Evolutionary conservation across 129 eudicot genomes (phyloP).

Genomic region (Ambrosia artemisiifolia): DNA sequence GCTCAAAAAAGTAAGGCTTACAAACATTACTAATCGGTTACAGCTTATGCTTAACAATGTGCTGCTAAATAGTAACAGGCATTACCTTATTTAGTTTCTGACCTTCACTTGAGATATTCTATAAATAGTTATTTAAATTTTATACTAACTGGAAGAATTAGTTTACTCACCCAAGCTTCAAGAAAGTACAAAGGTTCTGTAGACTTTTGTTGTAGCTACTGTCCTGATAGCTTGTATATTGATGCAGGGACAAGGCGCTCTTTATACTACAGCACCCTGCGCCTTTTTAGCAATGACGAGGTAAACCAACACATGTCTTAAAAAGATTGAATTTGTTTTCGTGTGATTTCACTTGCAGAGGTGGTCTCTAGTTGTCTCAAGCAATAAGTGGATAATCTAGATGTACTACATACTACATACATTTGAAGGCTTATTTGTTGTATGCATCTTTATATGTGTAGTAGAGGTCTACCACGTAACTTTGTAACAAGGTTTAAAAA

Average conservation of each 20-base stretch:
- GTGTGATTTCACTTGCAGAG: constrained; percentile 8
- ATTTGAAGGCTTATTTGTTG: constrained; percentile 3
- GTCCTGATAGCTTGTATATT: constrained; percentile 12
- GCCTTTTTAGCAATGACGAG: constrained; percentile 70
- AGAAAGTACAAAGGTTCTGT: constrained; percentile 5
- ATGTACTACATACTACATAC: too few species aligned
- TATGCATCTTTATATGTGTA: constrained; percentile 1
- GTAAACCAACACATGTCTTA: constrained; percentile 33
- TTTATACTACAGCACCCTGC: constrained; percentile 67
- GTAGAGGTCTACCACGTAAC: neutral
- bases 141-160: neutral
- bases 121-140: neutral
- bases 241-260: constrained; percentile 81
- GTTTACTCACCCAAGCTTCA: neutral
- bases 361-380: neutral
- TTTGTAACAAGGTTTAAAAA: too few species aligned
- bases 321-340: neutral
- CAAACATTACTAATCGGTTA: neutral
- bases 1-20: constrained; percentile 58
- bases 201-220: neutral
- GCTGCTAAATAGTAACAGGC: neutral
- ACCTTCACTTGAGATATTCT: neutral
- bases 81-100: constrained; percentile 3
- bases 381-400: constrained; percentile 4
- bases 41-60: constrained; percentile 10